Conservation (phyloP, 1,284 basidiomycete species). For the Trichosporon ovoides region DNA sequence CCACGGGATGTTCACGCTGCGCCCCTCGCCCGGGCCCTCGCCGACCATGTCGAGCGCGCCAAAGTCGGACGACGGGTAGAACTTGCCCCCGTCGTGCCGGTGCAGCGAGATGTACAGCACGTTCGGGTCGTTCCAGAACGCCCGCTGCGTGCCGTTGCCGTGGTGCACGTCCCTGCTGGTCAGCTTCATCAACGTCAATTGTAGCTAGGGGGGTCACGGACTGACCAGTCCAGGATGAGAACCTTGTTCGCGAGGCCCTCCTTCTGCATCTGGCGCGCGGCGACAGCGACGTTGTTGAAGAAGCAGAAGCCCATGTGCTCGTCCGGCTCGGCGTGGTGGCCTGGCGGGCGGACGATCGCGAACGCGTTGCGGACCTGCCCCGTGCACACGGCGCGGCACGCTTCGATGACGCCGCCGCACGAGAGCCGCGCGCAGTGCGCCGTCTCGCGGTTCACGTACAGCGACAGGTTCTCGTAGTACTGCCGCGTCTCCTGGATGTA, state of each 20-base stretch:
- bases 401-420: constrained; percentile 91
- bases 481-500: constrained; percentile 65
- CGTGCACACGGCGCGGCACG: constrained; percentile 77
- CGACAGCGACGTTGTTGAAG: constrained; percentile 97
- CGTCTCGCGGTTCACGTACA: constrained; percentile 85
- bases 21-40: constrained; percentile 73
- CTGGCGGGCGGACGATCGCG: constrained; percentile 93
- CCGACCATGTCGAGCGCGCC: constrained; percentile 82
- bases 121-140: constrained; percentile 84
- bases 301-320: constrained; percentile 99
- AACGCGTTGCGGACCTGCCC: constrained; percentile 79
- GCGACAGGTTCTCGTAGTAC: constrained; percentile 81
- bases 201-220: constrained; percentile 8
- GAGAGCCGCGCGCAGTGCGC: constrained; percentile 79
- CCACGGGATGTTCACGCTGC: constrained; percentile 96
- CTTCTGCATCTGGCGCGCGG: constrained; percentile 71
- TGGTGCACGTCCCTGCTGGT: constrained; percentile 88
- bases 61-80: constrained; percentile 89
- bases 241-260: constrained; percentile 67
- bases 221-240: constrained; percentile 91
- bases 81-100: constrained; percentile 82
- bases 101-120: constrained; percentile 97
- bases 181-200: not conserved
- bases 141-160: constrained; percentile 94
- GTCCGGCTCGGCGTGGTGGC: constrained; percentile 96